Conservation (phyloP, 192 early-diverging fungal genomes). For the Entophlyctis luteolus region DNA sequence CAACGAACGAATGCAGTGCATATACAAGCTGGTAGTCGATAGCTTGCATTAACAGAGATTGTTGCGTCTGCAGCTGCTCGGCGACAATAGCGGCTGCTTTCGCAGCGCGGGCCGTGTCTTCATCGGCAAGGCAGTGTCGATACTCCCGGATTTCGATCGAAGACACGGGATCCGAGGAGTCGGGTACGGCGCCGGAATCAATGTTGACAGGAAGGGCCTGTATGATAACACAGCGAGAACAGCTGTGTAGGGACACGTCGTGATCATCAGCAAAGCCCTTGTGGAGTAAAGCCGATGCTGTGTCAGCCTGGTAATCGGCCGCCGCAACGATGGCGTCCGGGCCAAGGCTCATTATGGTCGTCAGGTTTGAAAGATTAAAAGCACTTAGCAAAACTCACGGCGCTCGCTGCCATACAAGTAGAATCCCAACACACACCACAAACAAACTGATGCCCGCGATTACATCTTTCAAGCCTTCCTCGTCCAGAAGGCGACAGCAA, state of each 20-base stretch:
- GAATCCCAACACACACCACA: neutral
- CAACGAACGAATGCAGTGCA: slow-evolving; percentile 82
- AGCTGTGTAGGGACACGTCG: neutral
- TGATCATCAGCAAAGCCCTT: neutral
- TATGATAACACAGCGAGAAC: slow-evolving; percentile 2
- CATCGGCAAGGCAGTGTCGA: slow-evolving; percentile 15
- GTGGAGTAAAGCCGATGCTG: neutral
- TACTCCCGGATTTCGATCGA: too few relatives aligned
- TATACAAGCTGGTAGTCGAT: slow-evolving; percentile 81
- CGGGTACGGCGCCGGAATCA: neutral
- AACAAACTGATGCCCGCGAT: neutral
- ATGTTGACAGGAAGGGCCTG: neutral
- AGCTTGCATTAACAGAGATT: slow-evolving; percentile 4
- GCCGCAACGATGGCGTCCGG: neutral
- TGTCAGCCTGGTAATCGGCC: neutral
- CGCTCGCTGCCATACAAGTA: neutral
- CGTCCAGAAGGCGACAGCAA: neutral
- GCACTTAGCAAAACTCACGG: neutral
- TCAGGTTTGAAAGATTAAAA: neutral
- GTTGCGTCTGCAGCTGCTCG: slow-evolving; percentile 3
- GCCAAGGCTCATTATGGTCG: neutral
- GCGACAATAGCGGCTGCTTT: slow-evolving; percentile 8
- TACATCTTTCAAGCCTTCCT: neutral
- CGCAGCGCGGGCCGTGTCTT: slow-evolving; percentile 8
- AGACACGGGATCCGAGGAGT: neutral